These are phyloP conservation scores for Remersonia thermophila DNA, from an alignment of 2,329 filamentous ascomycete species.

Conservation along the genomic window DNA sequence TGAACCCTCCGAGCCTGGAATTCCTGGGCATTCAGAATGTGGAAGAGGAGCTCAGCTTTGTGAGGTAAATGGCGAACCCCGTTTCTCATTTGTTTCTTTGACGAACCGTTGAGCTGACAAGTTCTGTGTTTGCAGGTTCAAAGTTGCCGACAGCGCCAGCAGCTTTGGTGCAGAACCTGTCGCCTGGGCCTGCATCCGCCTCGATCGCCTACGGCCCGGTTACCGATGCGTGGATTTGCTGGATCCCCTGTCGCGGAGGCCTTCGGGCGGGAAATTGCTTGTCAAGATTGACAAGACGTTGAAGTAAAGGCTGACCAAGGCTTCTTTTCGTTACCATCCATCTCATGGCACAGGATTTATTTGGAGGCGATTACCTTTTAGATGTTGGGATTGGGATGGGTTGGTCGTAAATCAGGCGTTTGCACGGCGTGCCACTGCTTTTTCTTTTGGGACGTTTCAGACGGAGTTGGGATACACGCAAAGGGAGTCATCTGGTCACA, in stretches of 20 bases:
- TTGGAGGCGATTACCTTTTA: too few species aligned
- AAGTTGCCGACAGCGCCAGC: slow-evolving; percentile 36
- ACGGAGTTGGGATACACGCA: too few species aligned
- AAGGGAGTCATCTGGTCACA: too few species aligned
- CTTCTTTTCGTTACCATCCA: not conserved
- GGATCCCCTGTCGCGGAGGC: slow-evolving; percentile 30
- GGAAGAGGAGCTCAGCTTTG: slow-evolving; percentile 58
- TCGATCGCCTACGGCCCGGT: slow-evolving; percentile 43
- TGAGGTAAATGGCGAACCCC: slow-evolving; percentile 43
- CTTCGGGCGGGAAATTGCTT: slow-evolving; percentile 36
- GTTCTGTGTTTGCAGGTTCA: slow-evolving; percentile 36
- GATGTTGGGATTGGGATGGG: too few species aligned
- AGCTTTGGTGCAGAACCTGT: slow-evolving; percentile 29
- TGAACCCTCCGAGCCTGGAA: slow-evolving; percentile 37
- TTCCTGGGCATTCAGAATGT: slow-evolving; percentile 48
- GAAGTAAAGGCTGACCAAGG: slow-evolving; percentile 11
- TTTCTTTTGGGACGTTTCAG: too few species aligned
- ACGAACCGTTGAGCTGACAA: not conserved
- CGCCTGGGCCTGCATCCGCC: slow-evolving; percentile 47
- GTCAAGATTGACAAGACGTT: slow-evolving; percentile 38
- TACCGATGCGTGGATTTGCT: slow-evolving; percentile 43
- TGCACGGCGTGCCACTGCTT: too few species aligned
- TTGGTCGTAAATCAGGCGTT: too few species aligned
- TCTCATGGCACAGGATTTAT: too few species aligned
- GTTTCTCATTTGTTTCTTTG: not conserved